Percentiles rank a stretch among this genome's conserved stretches.
phyloP scores from a whole-genome alignment of 176 grass and related monocot species.

The Musa beccarii region DNA sequence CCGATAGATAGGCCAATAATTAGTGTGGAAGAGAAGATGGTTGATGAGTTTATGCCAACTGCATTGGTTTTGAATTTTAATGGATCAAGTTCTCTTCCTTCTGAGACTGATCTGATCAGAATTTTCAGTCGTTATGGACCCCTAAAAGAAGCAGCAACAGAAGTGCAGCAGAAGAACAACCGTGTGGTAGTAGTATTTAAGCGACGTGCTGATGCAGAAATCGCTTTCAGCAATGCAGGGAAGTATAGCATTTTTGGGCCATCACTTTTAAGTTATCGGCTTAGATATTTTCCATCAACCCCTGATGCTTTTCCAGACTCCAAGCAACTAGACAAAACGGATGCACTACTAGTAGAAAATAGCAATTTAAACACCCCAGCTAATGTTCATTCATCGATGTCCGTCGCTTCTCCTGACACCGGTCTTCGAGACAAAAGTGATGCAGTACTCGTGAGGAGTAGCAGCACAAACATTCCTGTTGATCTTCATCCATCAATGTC shows the following conservation, averaged over 20 bases:
- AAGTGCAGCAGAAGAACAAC: conserved; percentile 39
- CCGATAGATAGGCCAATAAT: conserved; percentile 47
- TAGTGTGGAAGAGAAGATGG: conserved; percentile 40
- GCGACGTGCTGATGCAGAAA: conserved; percentile 58
- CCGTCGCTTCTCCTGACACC: neutral
- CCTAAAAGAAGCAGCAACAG: conserved; percentile 53
- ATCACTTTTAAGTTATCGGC: conserved; percentile 47
- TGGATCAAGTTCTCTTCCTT: conserved; percentile 51
- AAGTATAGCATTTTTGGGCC: conserved; percentile 61
- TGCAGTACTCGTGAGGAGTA: neutral
- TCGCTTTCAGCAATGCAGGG: conserved; percentile 47
- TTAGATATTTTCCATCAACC: conserved; percentile 42
- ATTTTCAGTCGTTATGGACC: conserved; percentile 57
- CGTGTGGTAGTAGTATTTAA: conserved; percentile 63
- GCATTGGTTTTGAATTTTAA: conserved; percentile 75
- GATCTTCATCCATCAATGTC: neutral
- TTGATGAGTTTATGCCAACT: conserved; percentile 43
- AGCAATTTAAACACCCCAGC: neutral
- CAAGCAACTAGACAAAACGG: neutral
- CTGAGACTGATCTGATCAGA: conserved; percentile 46
- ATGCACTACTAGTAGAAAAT: neutral
- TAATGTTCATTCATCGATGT: neutral
- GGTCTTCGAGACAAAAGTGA: neutral
- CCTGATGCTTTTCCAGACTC: neutral
- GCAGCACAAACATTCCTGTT: neutral